Evolutionary conservation across 1,284 basidiomycete species (phyloP).

Genomic region (Cystodermella granulosa): DNA sequence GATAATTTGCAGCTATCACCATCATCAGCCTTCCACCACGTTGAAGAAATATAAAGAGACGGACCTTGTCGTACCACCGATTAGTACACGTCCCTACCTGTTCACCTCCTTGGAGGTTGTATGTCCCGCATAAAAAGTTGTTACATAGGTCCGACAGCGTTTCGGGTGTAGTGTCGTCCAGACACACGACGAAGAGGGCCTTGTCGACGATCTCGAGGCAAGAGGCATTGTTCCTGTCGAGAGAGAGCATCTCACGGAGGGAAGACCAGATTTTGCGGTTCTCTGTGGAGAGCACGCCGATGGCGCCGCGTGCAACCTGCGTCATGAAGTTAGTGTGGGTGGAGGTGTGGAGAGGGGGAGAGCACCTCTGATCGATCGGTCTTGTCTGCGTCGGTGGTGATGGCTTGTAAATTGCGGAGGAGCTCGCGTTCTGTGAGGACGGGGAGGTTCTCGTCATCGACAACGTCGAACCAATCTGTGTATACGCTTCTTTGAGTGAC

Average conservation of each 20-base stretch:
- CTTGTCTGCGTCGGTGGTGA: constrained; percentile 84
- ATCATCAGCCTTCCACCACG: background rate
- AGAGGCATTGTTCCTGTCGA: constrained; percentile 68
- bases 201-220: constrained; percentile 81
- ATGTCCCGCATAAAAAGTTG: constrained; percentile 94
- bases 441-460: constrained; percentile 82
- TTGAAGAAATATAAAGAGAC: constrained; percentile 7
- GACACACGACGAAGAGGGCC: constrained; percentile 88
- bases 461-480: constrained; percentile 88
- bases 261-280: constrained; percentile 89
- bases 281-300: constrained; percentile 88
- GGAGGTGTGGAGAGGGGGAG: constrained; percentile 20
- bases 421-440: constrained; percentile 87
- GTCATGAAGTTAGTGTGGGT: constrained; percentile 3
- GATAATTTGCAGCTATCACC: constrained; percentile 80
- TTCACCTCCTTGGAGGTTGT: constrained; percentile 72
- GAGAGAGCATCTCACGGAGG: constrained; percentile 61
- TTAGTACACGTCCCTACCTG: constrained; percentile 97
- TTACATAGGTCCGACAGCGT: constrained; percentile 76
- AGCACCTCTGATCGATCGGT: constrained; percentile 62
- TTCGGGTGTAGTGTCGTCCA: constrained; percentile 81
- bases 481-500: background rate
- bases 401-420: constrained; percentile 83
- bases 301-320: constrained; percentile 68
- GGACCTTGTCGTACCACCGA: constrained; percentile 83